phyloP scores from a whole-genome alignment of 495 filamentous ascomycete genomes.

The Daldinia vernicosa region DNA sequence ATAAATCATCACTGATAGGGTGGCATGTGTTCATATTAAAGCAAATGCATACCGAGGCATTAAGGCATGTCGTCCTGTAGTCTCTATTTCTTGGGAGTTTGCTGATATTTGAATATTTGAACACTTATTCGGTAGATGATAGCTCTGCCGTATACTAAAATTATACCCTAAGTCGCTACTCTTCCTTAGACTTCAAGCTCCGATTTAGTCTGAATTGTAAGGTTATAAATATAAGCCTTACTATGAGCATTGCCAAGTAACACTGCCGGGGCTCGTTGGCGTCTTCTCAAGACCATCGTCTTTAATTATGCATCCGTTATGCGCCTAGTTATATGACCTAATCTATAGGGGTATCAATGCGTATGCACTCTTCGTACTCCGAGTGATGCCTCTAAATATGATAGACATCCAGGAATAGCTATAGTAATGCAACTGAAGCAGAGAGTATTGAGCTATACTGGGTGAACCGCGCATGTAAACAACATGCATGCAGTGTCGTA shows the following conservation, averaged over 20 bases:
- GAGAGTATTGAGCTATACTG: constrained; percentile 4
- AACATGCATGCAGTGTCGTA: neutral
- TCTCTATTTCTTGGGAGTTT: constrained; percentile 2
- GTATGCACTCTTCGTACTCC: constrained; percentile 25
- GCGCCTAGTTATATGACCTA: constrained; percentile 9
- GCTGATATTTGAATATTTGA: constrained; percentile 7
- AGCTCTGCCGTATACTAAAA: neutral
- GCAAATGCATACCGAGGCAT: constrained; percentile 1
- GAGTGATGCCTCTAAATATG: constrained; percentile 6
- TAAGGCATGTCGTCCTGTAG: neutral
- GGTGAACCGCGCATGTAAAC: neutral
- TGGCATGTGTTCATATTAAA: neutral
- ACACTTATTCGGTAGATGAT: neutral
- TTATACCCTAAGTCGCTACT: neutral
- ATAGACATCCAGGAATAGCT: constrained; percentile 3
- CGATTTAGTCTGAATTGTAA: constrained; percentile 15
- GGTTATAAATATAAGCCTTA: constrained; percentile 15
- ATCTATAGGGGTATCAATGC: constrained; percentile 47
- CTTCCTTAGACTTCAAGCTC: constrained; percentile 12
- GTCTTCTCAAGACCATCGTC: constrained; percentile 7
- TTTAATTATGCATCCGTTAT: constrained; percentile 9
- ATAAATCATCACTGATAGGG: too few species aligned
- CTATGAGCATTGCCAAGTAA: constrained; percentile 9
- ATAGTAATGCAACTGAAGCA: constrained; percentile 12
- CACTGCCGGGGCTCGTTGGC: neutral